Base-by-base conservation (phyloP, 495 filamentous ascomycete genomes). In the Podospora bellae-mahoneyi region DNA sequence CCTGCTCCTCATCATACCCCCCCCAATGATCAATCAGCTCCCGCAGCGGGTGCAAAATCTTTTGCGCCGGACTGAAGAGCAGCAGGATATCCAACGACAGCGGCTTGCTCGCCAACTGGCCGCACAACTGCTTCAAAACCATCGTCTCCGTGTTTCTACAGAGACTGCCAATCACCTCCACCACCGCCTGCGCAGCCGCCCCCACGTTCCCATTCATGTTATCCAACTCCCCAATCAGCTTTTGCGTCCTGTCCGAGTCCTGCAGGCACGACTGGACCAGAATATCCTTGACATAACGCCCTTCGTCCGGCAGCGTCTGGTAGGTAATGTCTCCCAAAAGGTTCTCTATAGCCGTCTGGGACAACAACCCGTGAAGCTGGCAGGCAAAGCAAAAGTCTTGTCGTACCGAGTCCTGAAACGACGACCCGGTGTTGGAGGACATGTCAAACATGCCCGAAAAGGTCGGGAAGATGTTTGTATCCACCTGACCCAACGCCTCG, bases 151-250 rank as follows among this genome's bases (percentile, higher is more conserved):
- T 94, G 65, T 88, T 89, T 5, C 83, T 81, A 77, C 93, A 97
- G 58, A 97, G 86, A 60, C 83, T 86, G 56, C 86, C 84, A 69
- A 97, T 91, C 27, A 96, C 87, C 82, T 97, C 92, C 34, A 89
- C 87, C 19, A 98, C 82, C 7, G 93, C 92, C 57, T 87, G 87
- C 27, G 91, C 92, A 32, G 95, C 92, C 2, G 94, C 93, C 20
- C 92, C 95, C 1, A 92, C 91, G 78, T 99, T 98, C 0, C 95
- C 95, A 74, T 97, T 92, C 84, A 96, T 92, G n/a, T 88, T 89
- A 69, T 97, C 93, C 66, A 98, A 83, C 72, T 97, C 92, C 27
- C 78, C 77, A 30, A 97, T 87, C 34, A 96, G 81, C 66, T 87
- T 86, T 69, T 93, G 91, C 0, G 91, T 86, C 32, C 85, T 85